A percentile compares a stretch with the other conserved stretches of the same genome.
These are phyloP conservation scores for Amanita fuliginea DNA, from an alignment of 768 basidiomycete genomes.

Conservation along the genomic window DNA sequence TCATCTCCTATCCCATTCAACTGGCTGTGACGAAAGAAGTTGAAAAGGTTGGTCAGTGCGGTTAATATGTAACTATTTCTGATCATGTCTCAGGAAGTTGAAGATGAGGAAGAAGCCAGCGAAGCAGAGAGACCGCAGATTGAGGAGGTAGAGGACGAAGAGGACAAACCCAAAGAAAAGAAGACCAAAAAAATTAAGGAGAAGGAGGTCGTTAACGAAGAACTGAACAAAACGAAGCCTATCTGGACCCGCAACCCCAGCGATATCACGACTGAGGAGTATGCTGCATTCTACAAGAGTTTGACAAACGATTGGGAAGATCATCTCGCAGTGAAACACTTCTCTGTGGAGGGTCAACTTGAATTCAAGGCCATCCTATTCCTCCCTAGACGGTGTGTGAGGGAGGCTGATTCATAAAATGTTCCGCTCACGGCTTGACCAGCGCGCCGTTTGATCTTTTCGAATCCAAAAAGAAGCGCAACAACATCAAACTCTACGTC, in stretches of 20 bases:
- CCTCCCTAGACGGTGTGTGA: slow-evolving; percentile 82
- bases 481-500: slow-evolving; percentile 99
- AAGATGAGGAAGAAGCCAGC: slow-evolving; percentile 70
- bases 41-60: slow-evolving; percentile 71
- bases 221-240: slow-evolving; percentile 99
- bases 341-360: slow-evolving; percentile 99
- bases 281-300: slow-evolving; percentile 96
- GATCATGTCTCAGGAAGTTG: background rate
- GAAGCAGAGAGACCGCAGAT: slow-evolving; percentile 75
- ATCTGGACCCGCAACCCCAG: slow-evolving; percentile 98
- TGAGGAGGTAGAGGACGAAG: slow-evolving; percentile 77
- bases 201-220: slow-evolving; percentile 79
- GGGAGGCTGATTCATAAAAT: background rate
- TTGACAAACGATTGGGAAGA: slow-evolving; percentile 99
- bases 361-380: slow-evolving; percentile 99
- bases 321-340: slow-evolving; percentile 98
- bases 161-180: slow-evolving; percentile 79
- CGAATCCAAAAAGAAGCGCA: slow-evolving; percentile 99
- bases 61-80: slow-evolving; percentile 11
- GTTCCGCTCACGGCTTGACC: slow-evolving; percentile 1
- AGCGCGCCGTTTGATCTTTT: slow-evolving; percentile 99
- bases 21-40: slow-evolving; percentile 98
- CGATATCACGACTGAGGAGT: slow-evolving; percentile 91
- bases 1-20: slow-evolving; percentile 99
- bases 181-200: slow-evolving; percentile 95